Conservation (phyloP, 805 yeast species). For the Hanseniaspora clermontiae region DNA sequence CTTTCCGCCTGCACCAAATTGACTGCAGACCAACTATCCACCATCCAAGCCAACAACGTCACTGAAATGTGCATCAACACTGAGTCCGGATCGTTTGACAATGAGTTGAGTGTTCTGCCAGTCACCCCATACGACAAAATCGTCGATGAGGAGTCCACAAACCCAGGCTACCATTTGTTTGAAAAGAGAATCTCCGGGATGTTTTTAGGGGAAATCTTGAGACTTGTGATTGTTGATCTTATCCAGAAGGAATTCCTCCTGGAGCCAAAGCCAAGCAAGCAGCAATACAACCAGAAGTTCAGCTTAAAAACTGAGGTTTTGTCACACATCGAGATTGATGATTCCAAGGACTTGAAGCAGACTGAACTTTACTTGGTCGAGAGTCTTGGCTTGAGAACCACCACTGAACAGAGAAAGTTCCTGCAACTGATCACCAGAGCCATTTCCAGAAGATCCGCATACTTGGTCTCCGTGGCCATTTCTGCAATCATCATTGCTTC, state of each 20-base stretch:
- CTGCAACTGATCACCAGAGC: conserved; percentile 66
- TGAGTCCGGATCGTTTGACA: conserved; percentile 98
- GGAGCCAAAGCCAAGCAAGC: conserved; percentile 31
- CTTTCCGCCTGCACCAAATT: conserved; percentile 63
- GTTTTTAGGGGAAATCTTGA: conserved; percentile 81
- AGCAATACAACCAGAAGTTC: conserved; percentile 43
- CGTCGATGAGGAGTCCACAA: conserved; percentile 63
- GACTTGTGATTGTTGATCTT: conserved; percentile 61
- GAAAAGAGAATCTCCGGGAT: conserved; percentile 87
- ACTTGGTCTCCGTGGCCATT: conserved; percentile 74
- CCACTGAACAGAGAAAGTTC: conserved; percentile 55
- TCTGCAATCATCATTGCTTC: conserved; percentile 67
- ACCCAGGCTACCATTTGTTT: conserved; percentile 79
- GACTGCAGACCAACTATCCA: conserved; percentile 33
- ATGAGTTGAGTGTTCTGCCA: conserved; percentile 62
- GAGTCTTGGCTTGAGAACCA: conserved; percentile 56
- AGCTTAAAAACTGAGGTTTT: conserved; percentile 70
- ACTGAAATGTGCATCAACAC: conserved; percentile 81
- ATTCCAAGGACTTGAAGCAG: conserved; percentile 55
- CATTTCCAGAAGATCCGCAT: conserved; percentile 80
- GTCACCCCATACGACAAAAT: conserved; percentile 60
- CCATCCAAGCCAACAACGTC: conserved; percentile 33
- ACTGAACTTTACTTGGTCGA: conserved; percentile 58
- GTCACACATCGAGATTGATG: conserved; percentile 77
- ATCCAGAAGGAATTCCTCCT: conserved; percentile 48